Evolutionary conservation across 2,329 filamentous ascomycete genomes (phyloP), one percentile per base, ranked within the genome.

Genomic region (Ophiostoma australiae): DNA sequence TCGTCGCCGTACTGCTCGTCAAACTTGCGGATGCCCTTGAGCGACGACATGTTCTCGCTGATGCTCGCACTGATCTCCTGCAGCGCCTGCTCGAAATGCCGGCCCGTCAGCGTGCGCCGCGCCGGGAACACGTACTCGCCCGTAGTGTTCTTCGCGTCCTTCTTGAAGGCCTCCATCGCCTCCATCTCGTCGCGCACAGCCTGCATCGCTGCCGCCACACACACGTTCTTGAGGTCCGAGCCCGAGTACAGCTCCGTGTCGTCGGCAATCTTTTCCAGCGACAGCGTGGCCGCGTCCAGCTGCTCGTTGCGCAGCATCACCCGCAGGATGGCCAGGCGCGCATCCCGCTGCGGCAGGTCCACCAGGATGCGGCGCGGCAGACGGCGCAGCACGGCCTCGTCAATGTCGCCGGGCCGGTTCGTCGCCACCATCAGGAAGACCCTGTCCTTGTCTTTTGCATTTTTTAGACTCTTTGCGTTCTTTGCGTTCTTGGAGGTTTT

Each of bases 361-460:
- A 94, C 86, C 0, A 94, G 84, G 48, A 94, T 82, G 61, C 90
- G 86, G 70, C 91, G 84, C 1, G 91, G 91, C 31, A 94, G 81
- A 15, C 91, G 86, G n/a, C 92, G 85, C 66, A 95, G 84, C 11
- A 95, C 91, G 11, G 92, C 92, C 76, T 95, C 92, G 76, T 99
- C 95, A 0, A 99, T 87, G 77, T 98, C 95, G 77, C 97, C 97
- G 0, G 95, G 95, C 11, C 94, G 86, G 79, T 99, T 98, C 10
- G 94, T 98, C 37, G 95, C 94, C 0, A 98, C 93, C 93, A 99
- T 97, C 79, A 99, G 94, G 79, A 99, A 98, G 2, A 94, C 93
- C 23, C 91, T 91, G 67, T 89, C 86, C n/a, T 15, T 63, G 35
- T 58, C n/a, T 8, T 66, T 66, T 39, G 37, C 13, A 11, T 33